These are phyloP conservation scores for Lojkania enalia DNA, from an alignment of 2,329 filamentous ascomycete genomes.

Conservation along the genomic window DNA sequence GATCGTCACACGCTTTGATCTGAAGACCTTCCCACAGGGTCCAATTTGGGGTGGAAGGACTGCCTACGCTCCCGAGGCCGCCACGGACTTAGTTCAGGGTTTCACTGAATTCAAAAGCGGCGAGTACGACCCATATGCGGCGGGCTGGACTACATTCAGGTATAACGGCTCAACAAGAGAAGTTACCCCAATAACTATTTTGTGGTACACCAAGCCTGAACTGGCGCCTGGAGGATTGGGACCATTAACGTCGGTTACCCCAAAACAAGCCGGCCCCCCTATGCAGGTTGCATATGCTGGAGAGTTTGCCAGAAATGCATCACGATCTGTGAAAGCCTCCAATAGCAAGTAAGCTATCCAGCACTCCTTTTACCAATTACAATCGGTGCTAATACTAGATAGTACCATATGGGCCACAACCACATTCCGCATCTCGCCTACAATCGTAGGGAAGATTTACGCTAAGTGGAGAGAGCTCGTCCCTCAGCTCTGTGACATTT, in stretches of 20 bases:
- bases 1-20: constrained; percentile 47
- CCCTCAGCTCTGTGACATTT: constrained; percentile 16
- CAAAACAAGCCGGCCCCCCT: constrained; percentile 18
- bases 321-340: constrained; percentile 12
- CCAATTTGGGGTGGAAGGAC: constrained; percentile 24
- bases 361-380: background rate
- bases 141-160: constrained; percentile 28
- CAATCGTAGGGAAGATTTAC: constrained; percentile 24
- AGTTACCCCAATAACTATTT: constrained; percentile 21
- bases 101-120: constrained; percentile 26
- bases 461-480: constrained; percentile 23
- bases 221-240: constrained; percentile 21
- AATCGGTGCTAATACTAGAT: constrained; percentile 1
- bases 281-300: constrained; percentile 20
- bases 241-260: constrained; percentile 17
- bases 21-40: constrained; percentile 29
- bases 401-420: constrained; percentile 32
- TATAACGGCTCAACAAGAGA: constrained; percentile 24
- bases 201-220: constrained; percentile 29
- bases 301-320: constrained; percentile 28
- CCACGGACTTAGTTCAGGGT: constrained; percentile 16
- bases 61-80: constrained; percentile 18
- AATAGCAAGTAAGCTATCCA: constrained; percentile 12
- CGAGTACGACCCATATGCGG: constrained; percentile 24
- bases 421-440: constrained; percentile 22